A percentile compares a stretch with the other conserved stretches of the same genome.
Evolutionary conservation across 176 grass and related monocot species (phyloP).

Genomic region (Triticum timopheevii): DNA sequence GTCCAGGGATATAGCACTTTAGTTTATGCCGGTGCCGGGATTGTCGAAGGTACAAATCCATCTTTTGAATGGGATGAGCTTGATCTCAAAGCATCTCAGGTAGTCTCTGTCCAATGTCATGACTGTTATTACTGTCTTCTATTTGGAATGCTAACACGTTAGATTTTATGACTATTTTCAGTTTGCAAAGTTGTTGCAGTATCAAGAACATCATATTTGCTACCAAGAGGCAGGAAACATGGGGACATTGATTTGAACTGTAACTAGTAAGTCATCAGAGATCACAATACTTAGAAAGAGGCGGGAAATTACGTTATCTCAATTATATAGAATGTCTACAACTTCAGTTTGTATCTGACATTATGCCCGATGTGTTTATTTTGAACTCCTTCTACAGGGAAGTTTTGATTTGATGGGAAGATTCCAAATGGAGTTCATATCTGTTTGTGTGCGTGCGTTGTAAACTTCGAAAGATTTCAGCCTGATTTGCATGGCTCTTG

Average conservation of each 20-base stretch:
- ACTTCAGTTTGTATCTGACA: neutral
- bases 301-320: neutral
- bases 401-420: slow-evolving; percentile 23
- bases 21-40: slow-evolving; percentile 87
- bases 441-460: neutral
- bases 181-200: slow-evolving; percentile 74
- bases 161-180: slow-evolving; percentile 29
- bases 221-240: slow-evolving; percentile 61
- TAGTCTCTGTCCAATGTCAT: slow-evolving; percentile 16
- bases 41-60: slow-evolving; percentile 90
- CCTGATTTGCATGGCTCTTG: neutral
- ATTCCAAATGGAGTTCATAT: slow-evolving; percentile 3
- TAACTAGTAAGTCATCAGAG: slow-evolving; percentile 34
- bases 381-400: neutral
- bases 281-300: neutral
- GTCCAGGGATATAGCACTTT: slow-evolving; percentile 65
- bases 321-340: neutral
- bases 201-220: slow-evolving; percentile 48
- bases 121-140: neutral
- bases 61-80: slow-evolving; percentile 88
- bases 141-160: slow-evolving; percentile 14
- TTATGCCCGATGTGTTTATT: neutral
- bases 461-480: neutral
- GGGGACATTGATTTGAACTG: slow-evolving; percentile 46
- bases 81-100: slow-evolving; percentile 89